These are phyloP conservation scores for Corynespora cassiicola DNA, from an alignment of 2,329 filamentous ascomycete genomes.

Conservation along the genomic window DNA sequence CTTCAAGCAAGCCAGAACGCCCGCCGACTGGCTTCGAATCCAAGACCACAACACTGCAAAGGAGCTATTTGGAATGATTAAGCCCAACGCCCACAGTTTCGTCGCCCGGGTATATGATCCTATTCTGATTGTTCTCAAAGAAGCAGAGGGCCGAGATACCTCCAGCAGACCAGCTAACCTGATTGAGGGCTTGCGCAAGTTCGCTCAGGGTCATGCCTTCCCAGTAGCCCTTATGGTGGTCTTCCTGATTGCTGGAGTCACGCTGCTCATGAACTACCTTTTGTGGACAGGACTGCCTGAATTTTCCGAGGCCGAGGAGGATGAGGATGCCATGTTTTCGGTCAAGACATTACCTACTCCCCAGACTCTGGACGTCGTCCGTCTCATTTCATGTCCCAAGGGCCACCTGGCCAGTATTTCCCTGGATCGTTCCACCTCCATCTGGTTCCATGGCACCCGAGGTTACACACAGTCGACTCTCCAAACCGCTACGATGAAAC, in stretches of 20 bases:
- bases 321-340: conserved; percentile 61
- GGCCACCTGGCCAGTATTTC: conserved; percentile 74
- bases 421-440: conserved; percentile 71
- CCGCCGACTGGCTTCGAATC: conserved; percentile 75
- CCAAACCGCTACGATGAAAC: conserved; percentile 40
- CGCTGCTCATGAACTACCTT: conserved; percentile 75
- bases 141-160: conserved; percentile 68
- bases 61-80: conserved; percentile 78
- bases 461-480: conserved; percentile 37
- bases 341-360: conserved; percentile 67
- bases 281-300: conserved; percentile 68
- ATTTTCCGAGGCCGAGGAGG: conserved; percentile 52
- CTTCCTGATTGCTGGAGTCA: conserved; percentile 68
- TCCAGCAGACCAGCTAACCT: conserved; percentile 58
- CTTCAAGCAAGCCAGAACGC: conserved; percentile 78
- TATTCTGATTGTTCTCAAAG: conserved; percentile 73
- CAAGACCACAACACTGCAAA: conserved; percentile 81
- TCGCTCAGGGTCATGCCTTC: conserved; percentile 70
- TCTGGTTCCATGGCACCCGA: conserved; percentile 58
- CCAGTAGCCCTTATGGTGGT: conserved; percentile 70
- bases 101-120: conserved; percentile 78
- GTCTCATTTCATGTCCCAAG: conserved; percentile 66
- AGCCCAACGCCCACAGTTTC: conserved; percentile 74
- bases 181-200: conserved; percentile 56
- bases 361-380: conserved; percentile 73